Evolutionary conservation across 1,139 yeast genomes (phyloP), one percentile per base, ranked within the genome.

Genomic region (Scheffersomyces lignicola): DNA sequence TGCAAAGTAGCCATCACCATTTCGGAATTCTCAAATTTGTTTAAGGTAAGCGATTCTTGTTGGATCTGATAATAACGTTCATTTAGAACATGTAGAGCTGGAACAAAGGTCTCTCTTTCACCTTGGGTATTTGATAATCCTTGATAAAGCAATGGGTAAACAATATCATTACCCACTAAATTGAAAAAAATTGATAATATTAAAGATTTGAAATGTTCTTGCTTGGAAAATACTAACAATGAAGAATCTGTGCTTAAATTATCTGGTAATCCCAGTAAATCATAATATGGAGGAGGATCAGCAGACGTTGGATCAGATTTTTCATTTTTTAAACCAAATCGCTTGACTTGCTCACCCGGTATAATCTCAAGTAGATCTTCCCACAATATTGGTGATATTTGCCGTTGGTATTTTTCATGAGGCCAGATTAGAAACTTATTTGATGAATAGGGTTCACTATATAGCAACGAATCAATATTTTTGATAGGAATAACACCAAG

Each of bases 81-180:
- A 24, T 59, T 45, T 43, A 66, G 56, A 3, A 60, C 61, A 33
- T 60, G 60, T 32, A 66, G 52, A 3, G 72, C 72, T 3, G 71
- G 69, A 7, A 63, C 56, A 36, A 62, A 55, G 1, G 71, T 62
- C 36, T 67, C 73, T 35, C 66, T 55, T 39, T 66, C 72, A 25
- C 71, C 70, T 26, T 53, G 58, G 5, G 67, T 69, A 7, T 59
- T 62, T 2, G 60, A 58, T 26, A 26, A 5, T 13, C 71, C 71
- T 49, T 64, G 72, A 45, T 55, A 62, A 5, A 67, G 41, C 37
- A 67, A 49, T 14, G 53, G 45, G 39, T 63, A 58, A 42, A 55
- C 65, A 41, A 52, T 56, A 6, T 43, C 37, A 8, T 55, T 52
- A 1, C 64, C 61, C 38, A 57, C 49, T 10, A 60, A 38, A 39